Evolutionary conservation across 345 rosid genomes (phyloP), one percentile per base, ranked within the genome.

Genomic region (Salix suchowensis): DNA sequence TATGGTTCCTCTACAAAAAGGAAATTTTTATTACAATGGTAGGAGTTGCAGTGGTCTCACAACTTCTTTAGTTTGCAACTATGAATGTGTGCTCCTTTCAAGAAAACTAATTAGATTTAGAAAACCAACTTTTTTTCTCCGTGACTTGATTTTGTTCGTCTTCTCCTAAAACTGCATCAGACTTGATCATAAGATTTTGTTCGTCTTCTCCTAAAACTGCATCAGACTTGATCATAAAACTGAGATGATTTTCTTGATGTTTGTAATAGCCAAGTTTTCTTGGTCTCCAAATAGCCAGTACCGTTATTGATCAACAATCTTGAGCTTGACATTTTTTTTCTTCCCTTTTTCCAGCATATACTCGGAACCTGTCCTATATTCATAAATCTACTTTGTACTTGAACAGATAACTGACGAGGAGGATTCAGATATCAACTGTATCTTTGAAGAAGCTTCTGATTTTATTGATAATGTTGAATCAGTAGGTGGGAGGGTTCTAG

Each of bases 371-470:
- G 37, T 76, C 24, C 26, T 58, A 58, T 54, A 46, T 55, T 68
- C 64, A 77, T 70, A 46, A 44, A 61, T 44, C 26, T 64, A 15
- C 15, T 34, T 67, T 13, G 28, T 36, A 75, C 30, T 70, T 78
- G 81, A 73, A 80, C 92, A 94, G 98, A 88, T 96, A 77, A 85
- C 80, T 68, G 98, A 96, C 60, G 79, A 81, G 4, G 99, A 96
- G 85, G 98, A 96, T 84, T 58, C 95, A 81, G 85, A 92, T 71
- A 96, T 96, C 68, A 82, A 89, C 83, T 82, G 85, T 32, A 88
- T 96, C 85, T 94, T 96, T 78, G 88, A 82, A 78, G 98, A 94
- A 85, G 99, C 94, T 62, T 90, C 85, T 16, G 87, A 89, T 79
- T 92, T 89, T 69, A 94, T 94, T 66, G 92, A 94, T 76, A 85